Conservation (phyloP, 2,329 filamentous ascomycete genomes). For the Diaporthe ilicicola region DNA sequence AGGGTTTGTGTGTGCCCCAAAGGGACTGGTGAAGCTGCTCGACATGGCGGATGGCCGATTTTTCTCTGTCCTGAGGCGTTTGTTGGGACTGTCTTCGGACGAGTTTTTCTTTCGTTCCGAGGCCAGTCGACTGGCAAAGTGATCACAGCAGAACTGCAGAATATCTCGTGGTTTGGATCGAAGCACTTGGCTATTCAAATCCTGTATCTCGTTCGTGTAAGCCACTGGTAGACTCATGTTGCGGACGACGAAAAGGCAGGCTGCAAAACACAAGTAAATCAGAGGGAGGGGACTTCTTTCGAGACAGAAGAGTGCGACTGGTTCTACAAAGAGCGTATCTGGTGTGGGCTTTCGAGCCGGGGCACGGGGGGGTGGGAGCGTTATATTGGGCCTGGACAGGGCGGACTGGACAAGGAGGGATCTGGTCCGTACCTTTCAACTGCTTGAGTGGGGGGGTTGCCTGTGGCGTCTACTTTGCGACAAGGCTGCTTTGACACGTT, state of each 20-base stretch:
- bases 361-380: neutral
- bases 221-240: constrained; percentile 59
- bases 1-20: constrained; percentile 74
- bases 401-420: neutral
- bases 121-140: constrained; percentile 72
- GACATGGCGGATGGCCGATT: constrained; percentile 62
- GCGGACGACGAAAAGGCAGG: constrained; percentile 19
- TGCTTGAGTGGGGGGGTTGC: constrained; percentile 21
- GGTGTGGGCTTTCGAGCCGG: neutral
- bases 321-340: neutral
- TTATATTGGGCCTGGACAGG: neutral
- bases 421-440: constrained; percentile 30
- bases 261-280: constrained; percentile 15
- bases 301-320: constrained; percentile 9
- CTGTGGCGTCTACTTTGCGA: constrained; percentile 29
- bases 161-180: constrained; percentile 68
- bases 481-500: constrained; percentile 32
- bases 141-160: constrained; percentile 76
- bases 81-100: constrained; percentile 42
- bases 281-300: constrained; percentile 7
- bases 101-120: constrained; percentile 68
- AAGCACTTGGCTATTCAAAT: constrained; percentile 68
- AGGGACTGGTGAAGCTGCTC: constrained; percentile 78
- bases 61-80: constrained; percentile 31
- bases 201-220: constrained; percentile 70